Evolutionary conservation across 2,329 filamentous ascomycete species (phyloP).

Genomic region (Aspergillus sp.): DNA sequence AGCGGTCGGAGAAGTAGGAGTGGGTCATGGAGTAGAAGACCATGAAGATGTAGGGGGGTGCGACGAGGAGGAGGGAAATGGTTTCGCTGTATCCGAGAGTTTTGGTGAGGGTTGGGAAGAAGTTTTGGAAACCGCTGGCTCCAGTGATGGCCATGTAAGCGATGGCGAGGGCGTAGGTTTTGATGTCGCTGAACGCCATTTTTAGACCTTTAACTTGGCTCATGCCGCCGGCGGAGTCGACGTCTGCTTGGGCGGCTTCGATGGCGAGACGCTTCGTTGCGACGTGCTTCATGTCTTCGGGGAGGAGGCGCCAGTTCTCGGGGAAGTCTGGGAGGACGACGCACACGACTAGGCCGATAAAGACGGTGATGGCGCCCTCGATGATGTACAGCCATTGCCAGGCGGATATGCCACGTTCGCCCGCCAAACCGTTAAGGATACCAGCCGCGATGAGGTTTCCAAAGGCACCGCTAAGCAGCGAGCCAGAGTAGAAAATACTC

Average conservation of each 20-base stretch:
- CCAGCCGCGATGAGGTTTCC: slow-evolving; percentile 56
- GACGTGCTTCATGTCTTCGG: slow-evolving; percentile 47
- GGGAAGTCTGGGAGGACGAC: slow-evolving; percentile 44
- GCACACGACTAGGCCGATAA: slow-evolving; percentile 33
- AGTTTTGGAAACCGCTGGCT: slow-evolving; percentile 56
- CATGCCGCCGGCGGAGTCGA: slow-evolving; percentile 50
- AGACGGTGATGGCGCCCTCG: slow-evolving; percentile 37
- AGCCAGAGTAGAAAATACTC: slow-evolving; percentile 54
- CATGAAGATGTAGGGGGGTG: slow-evolving; percentile 56
- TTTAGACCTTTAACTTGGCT: slow-evolving; percentile 52
- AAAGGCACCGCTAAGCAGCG: slow-evolving; percentile 52
- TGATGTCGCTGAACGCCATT: slow-evolving; percentile 51
- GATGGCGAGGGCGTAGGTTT: slow-evolving; percentile 47
- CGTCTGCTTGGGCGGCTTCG: slow-evolving; percentile 51
- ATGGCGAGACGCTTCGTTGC: slow-evolving; percentile 52
- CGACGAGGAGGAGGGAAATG: slow-evolving; percentile 52
- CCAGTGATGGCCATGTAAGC: slow-evolving; percentile 52
- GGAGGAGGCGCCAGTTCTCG: slow-evolving; percentile 45
- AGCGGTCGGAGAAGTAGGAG: slow-evolving; percentile 45
- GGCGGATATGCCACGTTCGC: slow-evolving; percentile 33
- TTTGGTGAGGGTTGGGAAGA: slow-evolving; percentile 53
- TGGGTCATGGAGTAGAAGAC: slow-evolving; percentile 50
- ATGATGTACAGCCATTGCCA: slow-evolving; percentile 46
- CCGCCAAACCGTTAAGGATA: slow-evolving; percentile 44
- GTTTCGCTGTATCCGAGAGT: slow-evolving; percentile 47